Base-by-base conservation (phyloP, 2,329 filamentous ascomycete species). In the Fusarium sp. region DNA sequence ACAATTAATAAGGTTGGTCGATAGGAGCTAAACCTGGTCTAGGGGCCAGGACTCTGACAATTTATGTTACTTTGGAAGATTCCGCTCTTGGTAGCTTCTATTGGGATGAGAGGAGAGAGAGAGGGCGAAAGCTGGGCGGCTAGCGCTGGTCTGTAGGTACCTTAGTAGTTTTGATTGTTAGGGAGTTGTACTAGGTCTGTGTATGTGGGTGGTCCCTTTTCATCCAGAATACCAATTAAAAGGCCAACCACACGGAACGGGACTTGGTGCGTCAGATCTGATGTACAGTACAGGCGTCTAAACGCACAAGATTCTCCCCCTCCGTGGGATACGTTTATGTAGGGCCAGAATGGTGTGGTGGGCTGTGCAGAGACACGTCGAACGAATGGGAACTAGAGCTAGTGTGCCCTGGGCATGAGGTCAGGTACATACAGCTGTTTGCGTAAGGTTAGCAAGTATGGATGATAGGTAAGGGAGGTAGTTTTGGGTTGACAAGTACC, bases 301-400 rank as follows among this genome's bases (percentile, higher is more conserved):
- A 63, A 63, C 56, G 49, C 63, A 48, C 46, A 58, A 63, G 29
- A 60, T 37, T n/a, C 45, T 42, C 38, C 19, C 49, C 38, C 19
- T 29, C 35, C 10, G 31, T 23, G 16, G 21, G 11, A 48, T 49
- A 49, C 55, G 61, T 33, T 46, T 33, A 42, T 25, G 59, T 44
- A 57, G 55, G 63, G 56, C 45, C 39, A 66, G 62, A 64, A 33
- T 61, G 60, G 69, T 66, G 63, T 58, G 57, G 67, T 76, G 75
- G 75, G 73, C 75, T 76, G 71, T 76, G 75, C 69, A 77, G 60
- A 69, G 72, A 77, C 69, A 76, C 71, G 73, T 76, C 51, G 70
- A 75, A 66, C 66, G 60, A 70, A 70, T 56, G 63, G 63, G 68
- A 70, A 58, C 41, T 48, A 63, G 48, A 71, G 59, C 51, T 57